Evolutionary conservation across 2,329 filamentous ascomycete genomes (phyloP).

Genomic region (Colletotrichum sp.): DNA sequence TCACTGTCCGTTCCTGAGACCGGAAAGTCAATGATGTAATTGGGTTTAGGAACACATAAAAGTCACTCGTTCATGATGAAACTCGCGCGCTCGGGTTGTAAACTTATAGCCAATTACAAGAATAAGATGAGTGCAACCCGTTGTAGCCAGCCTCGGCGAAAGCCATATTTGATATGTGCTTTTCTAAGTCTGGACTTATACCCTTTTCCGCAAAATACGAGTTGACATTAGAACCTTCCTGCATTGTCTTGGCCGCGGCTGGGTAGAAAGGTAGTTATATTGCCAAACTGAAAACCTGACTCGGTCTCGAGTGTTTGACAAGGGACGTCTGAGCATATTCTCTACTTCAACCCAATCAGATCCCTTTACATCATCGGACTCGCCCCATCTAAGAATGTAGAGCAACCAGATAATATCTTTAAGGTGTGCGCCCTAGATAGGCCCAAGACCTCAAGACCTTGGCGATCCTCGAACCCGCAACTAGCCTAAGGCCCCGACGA

Average conservation of each 20-base stretch:
- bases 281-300: background rate
- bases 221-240: background rate
- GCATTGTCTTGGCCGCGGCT: background rate
- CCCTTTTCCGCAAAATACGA: background rate
- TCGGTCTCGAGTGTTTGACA: background rate
- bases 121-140: background rate
- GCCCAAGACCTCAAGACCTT: background rate
- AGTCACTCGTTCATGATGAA: background rate
- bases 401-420: background rate
- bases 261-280: background rate
- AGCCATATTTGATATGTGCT: background rate
- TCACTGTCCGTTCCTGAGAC: background rate
- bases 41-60: background rate
- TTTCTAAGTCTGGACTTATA: background rate
- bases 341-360: background rate
- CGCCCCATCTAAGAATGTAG: background rate
- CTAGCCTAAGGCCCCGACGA: background rate
- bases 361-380: background rate
- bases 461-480: background rate
- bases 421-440: background rate
- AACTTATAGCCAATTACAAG: background rate
- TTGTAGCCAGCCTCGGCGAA: background rate
- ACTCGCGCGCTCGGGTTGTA: background rate
- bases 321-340: background rate
- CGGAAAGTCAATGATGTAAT: background rate